phyloP scores from a whole-genome alignment of 2,329 filamentous ascomycete species.

The Colletotrichum sansevieriae region DNA sequence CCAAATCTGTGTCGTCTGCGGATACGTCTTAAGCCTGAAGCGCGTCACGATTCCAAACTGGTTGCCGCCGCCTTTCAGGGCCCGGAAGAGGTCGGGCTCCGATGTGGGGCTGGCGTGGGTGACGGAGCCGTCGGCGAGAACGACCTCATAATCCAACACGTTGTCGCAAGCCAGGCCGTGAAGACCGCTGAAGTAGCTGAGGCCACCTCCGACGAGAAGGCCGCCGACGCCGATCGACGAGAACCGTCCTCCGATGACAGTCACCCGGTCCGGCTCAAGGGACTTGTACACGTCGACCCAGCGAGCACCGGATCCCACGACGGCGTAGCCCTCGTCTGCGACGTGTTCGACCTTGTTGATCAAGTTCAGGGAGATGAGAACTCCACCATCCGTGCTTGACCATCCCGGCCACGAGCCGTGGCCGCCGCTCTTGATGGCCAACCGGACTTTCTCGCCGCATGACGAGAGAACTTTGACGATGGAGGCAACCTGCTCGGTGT shows the following conservation, averaged over 20 bases:
- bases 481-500: background rate
- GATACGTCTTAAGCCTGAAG: slow-evolving; percentile 5
- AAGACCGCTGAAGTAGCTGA: slow-evolving; percentile 67
- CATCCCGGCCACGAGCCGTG: slow-evolving; percentile 49
- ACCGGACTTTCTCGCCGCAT: slow-evolving; percentile 45
- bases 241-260: background rate
- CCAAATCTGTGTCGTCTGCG: background rate
- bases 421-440: slow-evolving; percentile 69
- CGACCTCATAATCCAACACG: slow-evolving; percentile 63
- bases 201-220: slow-evolving; percentile 50
- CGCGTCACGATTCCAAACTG: slow-evolving; percentile 18
- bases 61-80: slow-evolving; percentile 23
- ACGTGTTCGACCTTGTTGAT: background rate
- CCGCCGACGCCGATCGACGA: slow-evolving; percentile 56
- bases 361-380: slow-evolving; percentile 1
- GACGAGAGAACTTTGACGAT: background rate
- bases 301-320: background rate
- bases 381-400: background rate
- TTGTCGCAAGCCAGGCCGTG: slow-evolving; percentile 61
- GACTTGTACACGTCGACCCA: background rate
- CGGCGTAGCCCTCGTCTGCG: background rate
- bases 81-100: slow-evolving; percentile 9
- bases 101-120: slow-evolving; percentile 53
- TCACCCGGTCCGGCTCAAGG: background rate
- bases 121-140: slow-evolving; percentile 58